phyloP scores from a whole-genome alignment of 2,329 filamentous ascomycete species.

The Aspergillus vadensis region DNA sequence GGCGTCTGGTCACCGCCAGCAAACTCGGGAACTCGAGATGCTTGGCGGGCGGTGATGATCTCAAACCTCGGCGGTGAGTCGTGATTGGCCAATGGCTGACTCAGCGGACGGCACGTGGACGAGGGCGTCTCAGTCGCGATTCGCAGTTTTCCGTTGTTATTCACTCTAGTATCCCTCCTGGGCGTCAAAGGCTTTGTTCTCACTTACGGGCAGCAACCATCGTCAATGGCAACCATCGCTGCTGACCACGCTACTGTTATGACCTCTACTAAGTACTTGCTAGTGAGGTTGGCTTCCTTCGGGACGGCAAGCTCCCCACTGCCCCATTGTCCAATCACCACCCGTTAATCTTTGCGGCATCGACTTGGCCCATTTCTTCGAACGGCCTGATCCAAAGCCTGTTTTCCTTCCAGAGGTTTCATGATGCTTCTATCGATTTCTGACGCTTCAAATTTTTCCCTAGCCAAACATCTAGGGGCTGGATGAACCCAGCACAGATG shows the following conservation, averaged over 20 bases:
- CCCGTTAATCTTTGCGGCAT: neutral
- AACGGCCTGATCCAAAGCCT: neutral
- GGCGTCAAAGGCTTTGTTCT: neutral
- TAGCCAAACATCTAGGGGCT: constrained; percentile 2
- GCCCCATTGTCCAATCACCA: neutral
- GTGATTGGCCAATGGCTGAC: constrained; percentile 26
- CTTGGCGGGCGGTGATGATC: constrained; percentile 8
- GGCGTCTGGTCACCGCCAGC: neutral
- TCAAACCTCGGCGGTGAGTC: neutral
- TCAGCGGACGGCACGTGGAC: constrained; percentile 19
- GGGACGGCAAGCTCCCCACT: neutral
- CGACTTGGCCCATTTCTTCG: neutral
- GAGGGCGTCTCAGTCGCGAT: too few species aligned
- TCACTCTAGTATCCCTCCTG: neutral
- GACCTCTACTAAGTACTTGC: neutral
- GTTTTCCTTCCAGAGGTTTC: neutral
- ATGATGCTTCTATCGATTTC: neutral
- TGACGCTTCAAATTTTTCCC: neutral
- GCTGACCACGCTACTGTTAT: neutral
- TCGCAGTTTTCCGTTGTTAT: too few species aligned
- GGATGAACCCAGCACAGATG: neutral
- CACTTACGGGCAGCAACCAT: neutral
- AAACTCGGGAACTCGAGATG: constrained; percentile 6
- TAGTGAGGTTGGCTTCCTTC: neutral
- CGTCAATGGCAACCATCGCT: neutral